Conservation (phyloP, 805 yeast species). For the Candida peoriensis region DNA sequence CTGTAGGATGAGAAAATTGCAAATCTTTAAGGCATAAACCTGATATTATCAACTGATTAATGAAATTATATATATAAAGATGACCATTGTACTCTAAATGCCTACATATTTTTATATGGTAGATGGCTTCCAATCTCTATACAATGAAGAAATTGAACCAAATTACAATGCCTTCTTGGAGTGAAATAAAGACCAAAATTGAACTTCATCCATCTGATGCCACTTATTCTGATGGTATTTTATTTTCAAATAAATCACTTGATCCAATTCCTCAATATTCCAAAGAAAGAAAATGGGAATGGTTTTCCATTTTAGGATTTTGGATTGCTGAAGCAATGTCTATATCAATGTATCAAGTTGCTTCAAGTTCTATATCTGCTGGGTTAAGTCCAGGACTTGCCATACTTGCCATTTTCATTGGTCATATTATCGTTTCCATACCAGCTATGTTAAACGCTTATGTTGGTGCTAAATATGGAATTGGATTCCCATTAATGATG, state of each 20-base stretch:
- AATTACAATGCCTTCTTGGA: background rate
- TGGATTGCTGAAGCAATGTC: constrained; percentile 82
- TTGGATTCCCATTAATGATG: constrained; percentile 31
- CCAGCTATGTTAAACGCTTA: constrained; percentile 19
- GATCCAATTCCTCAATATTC: constrained; percentile 56
- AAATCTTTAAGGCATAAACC: too few relatives aligned
- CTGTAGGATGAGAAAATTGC: too few relatives aligned
- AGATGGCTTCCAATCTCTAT: too few relatives aligned
- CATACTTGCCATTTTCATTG: constrained; percentile 21
- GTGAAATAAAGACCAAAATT: constrained; percentile 7
- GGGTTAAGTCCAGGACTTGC: constrained; percentile 59
- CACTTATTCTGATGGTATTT: constrained; percentile 18
- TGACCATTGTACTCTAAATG: too few relatives aligned
- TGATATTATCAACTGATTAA: too few relatives aligned
- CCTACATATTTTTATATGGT: too few relatives aligned
- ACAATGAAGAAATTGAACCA: too few relatives aligned
- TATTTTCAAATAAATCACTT: constrained; percentile 58
- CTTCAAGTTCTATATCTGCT: constrained; percentile 60
- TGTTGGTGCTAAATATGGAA: constrained; percentile 29
- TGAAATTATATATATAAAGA: too few relatives aligned
- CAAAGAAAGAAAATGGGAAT: constrained; percentile 67
- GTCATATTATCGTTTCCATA: constrained; percentile 24
- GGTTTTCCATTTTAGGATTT: constrained; percentile 36
- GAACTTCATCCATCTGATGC: constrained; percentile 18
- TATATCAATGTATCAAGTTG: constrained; percentile 76